Base-by-base conservation (phyloP, 352 stramenopile species). In the Pythium folliculosum region DNA sequence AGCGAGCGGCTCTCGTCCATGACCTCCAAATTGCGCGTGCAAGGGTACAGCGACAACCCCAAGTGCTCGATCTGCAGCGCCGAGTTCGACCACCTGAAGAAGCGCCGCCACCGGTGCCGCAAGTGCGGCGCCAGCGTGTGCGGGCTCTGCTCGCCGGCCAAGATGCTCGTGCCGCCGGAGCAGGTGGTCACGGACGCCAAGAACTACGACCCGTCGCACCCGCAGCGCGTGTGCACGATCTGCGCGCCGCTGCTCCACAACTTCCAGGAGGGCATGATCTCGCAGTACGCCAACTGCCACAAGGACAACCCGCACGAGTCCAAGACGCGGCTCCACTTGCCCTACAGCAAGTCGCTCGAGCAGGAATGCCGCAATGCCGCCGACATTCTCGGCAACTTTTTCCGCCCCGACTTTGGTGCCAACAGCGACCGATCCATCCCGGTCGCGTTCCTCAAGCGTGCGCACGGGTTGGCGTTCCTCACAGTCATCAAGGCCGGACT, bases 371-470 rank as follows among this genome's bases (percentile, higher is more conserved):
- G 81, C 16, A 91, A 86, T 10, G 84, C 84, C 19, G 78, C 80
- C 0, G 83, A 92, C 43, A 95, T 95, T 58, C 73, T 95, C 17
- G 81, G 84, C 60, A 91, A 93, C 64, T 95, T 95, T 49, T 95
- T 95, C 72, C 75, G 84, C 3, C 69, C 77, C 1, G 73, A 87
- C 43, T 85, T 83, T 53, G 84, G 81, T 5, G 84, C 82, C 1
- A 81, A 91, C 44, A 90, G 75, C 45, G 87, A 96, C 49, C 80
- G 88, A 17, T 84, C 81, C 12, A 94, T 96, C 55, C 87, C 89
- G 0, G 79, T 91, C 3, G 79, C 78, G 30, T 90, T 96, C 50
- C 78, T 96, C 22, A 89, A 94, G 65, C 80, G 86, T 30, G 87
- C 87, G 4, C 84, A 95, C 48, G 87, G 87, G 9, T 76, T 96